Conservation (phyloP, 306 rosid genomes). For the Trichosanthes cucumerina region DNA sequence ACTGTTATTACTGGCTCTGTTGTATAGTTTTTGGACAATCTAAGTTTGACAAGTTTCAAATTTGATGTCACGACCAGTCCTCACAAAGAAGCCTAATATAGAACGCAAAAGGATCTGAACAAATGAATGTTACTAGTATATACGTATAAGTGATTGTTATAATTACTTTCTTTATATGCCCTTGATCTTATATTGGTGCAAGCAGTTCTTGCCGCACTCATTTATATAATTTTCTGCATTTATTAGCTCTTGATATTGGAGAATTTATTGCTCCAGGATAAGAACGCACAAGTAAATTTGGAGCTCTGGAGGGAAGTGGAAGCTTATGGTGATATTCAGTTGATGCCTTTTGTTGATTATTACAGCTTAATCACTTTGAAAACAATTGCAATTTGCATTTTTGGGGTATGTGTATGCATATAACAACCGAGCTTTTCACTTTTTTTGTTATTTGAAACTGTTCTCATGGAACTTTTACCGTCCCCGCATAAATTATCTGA, state of each 20-base stretch:
- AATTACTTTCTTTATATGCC: background rate
- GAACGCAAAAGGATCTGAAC: background rate
- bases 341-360: slow-evolving; percentile 93
- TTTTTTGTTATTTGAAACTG: background rate
- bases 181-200: background rate
- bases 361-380: slow-evolving; percentile 79
- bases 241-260: background rate
- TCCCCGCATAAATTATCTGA: background rate
- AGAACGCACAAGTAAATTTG: slow-evolving; percentile 56
- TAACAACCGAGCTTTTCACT: background rate
- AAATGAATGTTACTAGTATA: background rate
- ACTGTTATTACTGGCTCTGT: background rate
- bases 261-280: slow-evolving; percentile 45
- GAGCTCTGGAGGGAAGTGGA: slow-evolving; percentile 89
- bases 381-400: slow-evolving; percentile 77
- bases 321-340: slow-evolving; percentile 78
- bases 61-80: background rate
- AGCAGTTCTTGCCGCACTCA: background rate
- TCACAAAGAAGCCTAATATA: background rate
- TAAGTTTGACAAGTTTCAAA: background rate
- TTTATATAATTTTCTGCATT: background rate
- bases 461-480: background rate
- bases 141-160: background rate
- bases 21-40: background rate
- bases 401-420: slow-evolving; percentile 51